These are phyloP conservation scores for Talaromyces sp. DNA, from an alignment of 2,329 filamentous ascomycete species.

Conservation along the genomic window DNA sequence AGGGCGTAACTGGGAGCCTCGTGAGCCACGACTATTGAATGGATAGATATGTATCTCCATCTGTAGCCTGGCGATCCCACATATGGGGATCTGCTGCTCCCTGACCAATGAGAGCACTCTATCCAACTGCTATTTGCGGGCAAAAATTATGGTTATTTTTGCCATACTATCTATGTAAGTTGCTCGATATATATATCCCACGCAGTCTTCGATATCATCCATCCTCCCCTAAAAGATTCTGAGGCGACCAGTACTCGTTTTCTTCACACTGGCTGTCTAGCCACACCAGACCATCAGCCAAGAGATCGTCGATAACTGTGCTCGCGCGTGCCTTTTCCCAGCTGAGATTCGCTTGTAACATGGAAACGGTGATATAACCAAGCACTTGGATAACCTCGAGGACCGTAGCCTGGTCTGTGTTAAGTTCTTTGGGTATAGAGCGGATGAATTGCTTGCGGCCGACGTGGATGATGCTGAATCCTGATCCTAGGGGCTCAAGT, in stretches of 20 bases:
- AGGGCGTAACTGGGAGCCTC: too few species aligned
- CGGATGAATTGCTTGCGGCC: slow-evolving; percentile 83
- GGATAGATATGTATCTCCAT: too few species aligned
- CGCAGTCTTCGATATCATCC: slow-evolving; percentile 21
- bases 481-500: slow-evolving; percentile 78
- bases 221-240: slow-evolving; percentile 38
- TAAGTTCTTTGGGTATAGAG: slow-evolving; percentile 90
- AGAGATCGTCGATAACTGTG: slow-evolving; percentile 84
- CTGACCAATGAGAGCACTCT: too few species aligned
- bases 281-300: slow-evolving; percentile 89
- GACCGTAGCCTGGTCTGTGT: slow-evolving; percentile 86
- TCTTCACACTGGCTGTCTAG: slow-evolving; percentile 80
- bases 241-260: slow-evolving; percentile 79
- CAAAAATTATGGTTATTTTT: too few species aligned
- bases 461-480: slow-evolving; percentile 78
- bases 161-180: too few species aligned
- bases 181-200: background rate
- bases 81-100: too few species aligned
- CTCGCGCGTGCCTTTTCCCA: slow-evolving; percentile 83
- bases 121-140: too few species aligned
- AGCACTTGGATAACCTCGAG: slow-evolving; percentile 86
- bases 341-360: slow-evolving; percentile 77
- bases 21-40: too few species aligned
- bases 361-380: slow-evolving; percentile 82
- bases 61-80: too few species aligned